Base-by-base conservation (phyloP, 345 rosid genomes). In the Laguncularia racemosa region DNA sequence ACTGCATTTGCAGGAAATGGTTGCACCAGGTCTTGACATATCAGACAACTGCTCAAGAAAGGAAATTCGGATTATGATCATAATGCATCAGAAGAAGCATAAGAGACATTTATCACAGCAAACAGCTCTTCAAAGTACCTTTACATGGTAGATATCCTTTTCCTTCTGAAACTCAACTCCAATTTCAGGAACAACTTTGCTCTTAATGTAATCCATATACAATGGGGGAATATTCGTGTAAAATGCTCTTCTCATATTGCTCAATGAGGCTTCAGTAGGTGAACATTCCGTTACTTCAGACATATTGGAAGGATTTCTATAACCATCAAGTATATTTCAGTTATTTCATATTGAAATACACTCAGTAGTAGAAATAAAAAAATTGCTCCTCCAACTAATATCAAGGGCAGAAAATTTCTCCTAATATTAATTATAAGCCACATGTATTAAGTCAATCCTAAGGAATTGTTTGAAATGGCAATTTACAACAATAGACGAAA, bases 121-220 rank as follows among this genome's bases (percentile, higher is more conserved):
- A 33, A 54, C 14, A 6, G 59, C 53, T 16, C 55, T 21, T 50
- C 23, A 17, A 21, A 46, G 48, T 69, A 90, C 88, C 90, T 68
- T 78, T 11, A 84, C 77, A 64, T 48, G 64, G 74, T 79, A 86
- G 56, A 57, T 48, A 47, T 82, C 85, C 66, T 82, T 83, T 67
- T 73, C 61, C 49, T 58, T 50, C 48, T 69, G 67, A 51, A 72
- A 50, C 64, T 56, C 56, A 60, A 79, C 49, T 33, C 66, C 81
- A 52, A 84, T 54, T 48, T 52, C 69, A 33, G 76, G 77, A 59
- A 66, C 69, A 47, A 73, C 79, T 56, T 47, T 64, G 59, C 64
- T 53, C 17, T 56, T 44, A 50, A 81, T 57, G 43, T 69, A 66
- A 20, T 76, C 76, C 58, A 68, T 20, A 46, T 67, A 68, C 54